Percentiles rank a stretch among this genome's conserved stretches.
Evolutionary conservation across 1,284 basidiomycete genomes (phyloP).

Genomic region (Leccinum insolens): DNA sequence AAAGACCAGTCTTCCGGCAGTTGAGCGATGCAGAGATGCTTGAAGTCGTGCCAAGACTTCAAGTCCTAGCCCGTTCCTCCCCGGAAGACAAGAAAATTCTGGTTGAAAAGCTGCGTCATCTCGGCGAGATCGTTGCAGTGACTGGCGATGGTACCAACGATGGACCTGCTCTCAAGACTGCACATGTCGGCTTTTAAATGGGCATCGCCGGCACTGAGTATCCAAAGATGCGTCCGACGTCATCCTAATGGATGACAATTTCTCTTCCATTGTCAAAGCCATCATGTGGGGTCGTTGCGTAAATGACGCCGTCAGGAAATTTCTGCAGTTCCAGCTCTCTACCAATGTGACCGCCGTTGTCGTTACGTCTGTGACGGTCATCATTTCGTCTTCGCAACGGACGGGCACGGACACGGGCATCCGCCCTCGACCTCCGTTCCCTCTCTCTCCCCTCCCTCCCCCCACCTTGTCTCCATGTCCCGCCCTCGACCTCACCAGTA

Average conservation of each 20-base stretch:
- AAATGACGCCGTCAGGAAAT: conserved; percentile 97
- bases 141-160: conserved; percentile 98
- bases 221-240: conserved; percentile 99
- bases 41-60: conserved; percentile 69
- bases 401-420: too few relatives aligned
- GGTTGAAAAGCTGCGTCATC: conserved; percentile 84
- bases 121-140: conserved; percentile 95
- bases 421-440: too few relatives aligned
- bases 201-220: conserved; percentile 98
- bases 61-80: conserved; percentile 92
- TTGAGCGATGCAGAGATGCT: conserved; percentile 58
- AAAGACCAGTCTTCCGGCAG: conserved; percentile 81
- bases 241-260: conserved; percentile 98
- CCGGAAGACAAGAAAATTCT: conserved; percentile 97
- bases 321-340: conserved; percentile 97
- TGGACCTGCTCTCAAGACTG: conserved; percentile 94
- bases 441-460: too few relatives aligned
- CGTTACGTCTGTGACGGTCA: conserved; percentile 91
- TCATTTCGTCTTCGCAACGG: conserved; percentile 55
- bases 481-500: too few relatives aligned
- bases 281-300: conserved; percentile 99
- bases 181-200: conserved; percentile 96
- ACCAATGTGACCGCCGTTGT: conserved; percentile 96
- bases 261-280: conserved; percentile 93
- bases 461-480: too few relatives aligned